phyloP scores from a whole-genome alignment of 768 basidiomycete genomes.

The Lactifluus piperatus region DNA sequence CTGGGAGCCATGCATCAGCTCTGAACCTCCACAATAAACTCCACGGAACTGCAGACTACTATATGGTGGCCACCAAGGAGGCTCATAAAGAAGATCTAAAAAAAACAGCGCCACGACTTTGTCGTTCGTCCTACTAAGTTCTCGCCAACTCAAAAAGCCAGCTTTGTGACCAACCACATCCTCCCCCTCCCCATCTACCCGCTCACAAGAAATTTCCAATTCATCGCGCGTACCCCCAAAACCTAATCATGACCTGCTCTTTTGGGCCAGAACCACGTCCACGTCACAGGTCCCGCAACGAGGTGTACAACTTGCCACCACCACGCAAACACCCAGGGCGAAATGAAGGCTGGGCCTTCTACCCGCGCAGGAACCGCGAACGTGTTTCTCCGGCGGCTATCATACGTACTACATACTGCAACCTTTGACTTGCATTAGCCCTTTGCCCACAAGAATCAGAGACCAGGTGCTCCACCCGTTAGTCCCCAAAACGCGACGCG shows the following conservation, averaged over 20 bases:
- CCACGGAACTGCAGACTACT: neutral
- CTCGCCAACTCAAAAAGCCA: neutral
- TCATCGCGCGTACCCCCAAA: neutral
- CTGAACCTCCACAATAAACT: neutral
- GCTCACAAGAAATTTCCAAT: neutral
- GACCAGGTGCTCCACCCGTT: conserved; percentile 32
- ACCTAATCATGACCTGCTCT: conserved; percentile 8
- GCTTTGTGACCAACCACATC: no score
- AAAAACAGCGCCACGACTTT: no score
- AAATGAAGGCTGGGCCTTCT: conserved; percentile 11
- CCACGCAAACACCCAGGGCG: neutral
- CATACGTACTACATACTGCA: conserved; percentile 28
- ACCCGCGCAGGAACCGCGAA: conserved; percentile 30
- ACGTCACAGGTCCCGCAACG: neutral
- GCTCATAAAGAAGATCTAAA: neutral
- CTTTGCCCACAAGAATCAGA: neutral
- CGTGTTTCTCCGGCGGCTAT: conserved; percentile 41
- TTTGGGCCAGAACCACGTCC: neutral
- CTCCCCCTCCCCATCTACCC: neutral
- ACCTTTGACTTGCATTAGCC: neutral
- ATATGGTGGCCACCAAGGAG: neutral
- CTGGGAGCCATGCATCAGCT: neutral
- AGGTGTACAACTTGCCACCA: neutral
- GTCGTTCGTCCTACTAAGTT: neutral
- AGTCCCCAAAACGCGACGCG: conserved; percentile 45